A percentile compares a stretch with the other conserved stretches of the same genome.
phyloP scores from a whole-genome alignment of 2,329 filamentous ascomycete species.

The Phaeosphaeriaceae sp. region DNA sequence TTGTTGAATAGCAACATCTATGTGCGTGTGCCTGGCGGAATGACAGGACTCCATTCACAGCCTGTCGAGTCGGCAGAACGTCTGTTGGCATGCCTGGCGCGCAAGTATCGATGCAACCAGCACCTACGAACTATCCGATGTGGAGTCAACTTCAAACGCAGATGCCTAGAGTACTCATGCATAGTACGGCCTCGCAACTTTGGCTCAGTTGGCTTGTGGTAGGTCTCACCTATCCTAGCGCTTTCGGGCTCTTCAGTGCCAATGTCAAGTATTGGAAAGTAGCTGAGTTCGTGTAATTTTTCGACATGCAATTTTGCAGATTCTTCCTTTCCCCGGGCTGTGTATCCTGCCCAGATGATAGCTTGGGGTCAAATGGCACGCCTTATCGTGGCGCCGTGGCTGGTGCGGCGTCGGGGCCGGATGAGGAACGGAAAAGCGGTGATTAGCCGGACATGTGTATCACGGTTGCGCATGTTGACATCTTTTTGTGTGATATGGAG shows the following conservation, averaged over 20 bases:
- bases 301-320: no score
- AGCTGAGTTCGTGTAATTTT: background rate
- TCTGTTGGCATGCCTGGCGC: background rate
- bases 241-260: background rate
- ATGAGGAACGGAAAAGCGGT: background rate
- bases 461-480: background rate
- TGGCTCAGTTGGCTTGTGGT: background rate
- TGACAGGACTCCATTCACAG: background rate
- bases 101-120: background rate
- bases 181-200: background rate
- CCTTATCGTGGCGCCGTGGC: conserved; percentile 6
- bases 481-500: background rate
- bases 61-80: background rate
- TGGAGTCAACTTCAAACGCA: background rate
- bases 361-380: background rate
- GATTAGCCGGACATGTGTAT: background rate
- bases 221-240: background rate
- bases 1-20: background rate
- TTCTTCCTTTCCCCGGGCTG: no score
- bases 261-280: background rate
- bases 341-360: background rate
- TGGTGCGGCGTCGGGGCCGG: conserved; percentile 2
- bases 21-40: background rate
- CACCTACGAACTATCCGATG: background rate
- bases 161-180: background rate